Evolutionary conservation across 257 asterid genomes (phyloP), one percentile per base, ranked within the genome.

Genomic region (Nicotiana otophora): DNA sequence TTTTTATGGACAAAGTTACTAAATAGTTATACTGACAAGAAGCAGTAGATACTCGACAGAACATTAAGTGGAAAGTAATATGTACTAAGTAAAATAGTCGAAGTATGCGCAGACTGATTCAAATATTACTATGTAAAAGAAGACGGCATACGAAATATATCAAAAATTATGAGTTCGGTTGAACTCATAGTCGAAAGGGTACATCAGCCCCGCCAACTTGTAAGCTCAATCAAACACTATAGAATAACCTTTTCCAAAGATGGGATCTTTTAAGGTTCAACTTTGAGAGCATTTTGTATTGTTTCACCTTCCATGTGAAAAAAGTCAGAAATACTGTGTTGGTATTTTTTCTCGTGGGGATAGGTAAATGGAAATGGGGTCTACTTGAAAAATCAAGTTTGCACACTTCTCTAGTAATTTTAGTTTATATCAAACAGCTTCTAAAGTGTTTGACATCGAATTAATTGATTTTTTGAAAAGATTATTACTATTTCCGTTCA

Each of bases 61-160:
- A 54, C 19, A 54, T 0, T 14, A 0, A 54, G 20, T 14, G 0
- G 20, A 54, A 54, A 54, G 19, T 16, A 1, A 17, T 2, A 54
- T 15, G 60, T 14, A 54, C 19, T 17, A 15, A 4, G 2, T 54
- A 1, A 14, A 15, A 54, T 1, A 15, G 7, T 54, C 2, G 2
- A 53, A 5, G 2, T 53, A 7, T 16, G 2, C 0, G 14, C 7
- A 54, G 15, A 54, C 2, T 0, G 0, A 8, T 42, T 8, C 3
- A 2, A 42, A 42, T 42, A 42, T 42, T 42, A 42, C 12, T 3
- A 9, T 9, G 1, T 42, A 42, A 42, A 42, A 42, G 12, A 8
- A 39, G 10, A 0, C 2, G 11, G 1, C 11, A 42, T 0, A 1
- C 0, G 0, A 42, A 42, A 0, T 2, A 0, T 0, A 1, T 8